Base-by-base conservation (phyloP, 768 basidiomycete genomes). In the Cyclocybe cylindracea region DNA sequence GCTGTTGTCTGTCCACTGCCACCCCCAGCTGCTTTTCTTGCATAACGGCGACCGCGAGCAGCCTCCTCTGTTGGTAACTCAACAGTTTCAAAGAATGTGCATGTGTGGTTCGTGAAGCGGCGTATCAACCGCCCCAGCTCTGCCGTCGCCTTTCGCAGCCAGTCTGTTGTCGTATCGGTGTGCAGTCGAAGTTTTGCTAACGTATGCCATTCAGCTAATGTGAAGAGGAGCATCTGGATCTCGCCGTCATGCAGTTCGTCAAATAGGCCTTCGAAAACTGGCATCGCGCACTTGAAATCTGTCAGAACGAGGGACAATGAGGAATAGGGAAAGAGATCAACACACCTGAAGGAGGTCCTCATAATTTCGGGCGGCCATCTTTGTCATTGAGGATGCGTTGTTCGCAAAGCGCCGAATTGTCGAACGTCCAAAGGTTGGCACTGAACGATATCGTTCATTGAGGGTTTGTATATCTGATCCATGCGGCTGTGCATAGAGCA, bases 191-290 rank as follows among this genome's bases (percentile, higher is more conserved):
- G 8, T 54, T 13, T 16, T 50, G 45, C 16, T 46, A 39, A 47
- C 10, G 29, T 14, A 29, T 52, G 46, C 46, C 46, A 42, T 39
- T 44, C 44, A 38, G 24, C 19, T 19, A 55, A 18, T 11, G 14
- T 40, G 29, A 46, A 29, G 2, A 55, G 19, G 4, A 37, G 24
- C n/a, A n/a, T n/a, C n/a, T n/a, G n/a, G n/a, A n/a, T n/a, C n/a
- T n/a, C n/a, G n/a, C n/a, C n/a, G 10, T 3, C 14, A 24, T 45
- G 39, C 2, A 19, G 39, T 32, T 51, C 36, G 6, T 24, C 43
- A 32, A 76, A 50, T 0, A 76, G 58, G 0, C 64, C 68, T 11
- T 74, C 66, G n/a, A 70, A 70, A 0, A 55, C 66, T 0, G 74
- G 73, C 7, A 75, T 66, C 1, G 66, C 50, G 46, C 68, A 70